Base-by-base conservation (phyloP, 225 moss, liverwort and hornwort genomes). In the Anthoceros angustus region DNA sequence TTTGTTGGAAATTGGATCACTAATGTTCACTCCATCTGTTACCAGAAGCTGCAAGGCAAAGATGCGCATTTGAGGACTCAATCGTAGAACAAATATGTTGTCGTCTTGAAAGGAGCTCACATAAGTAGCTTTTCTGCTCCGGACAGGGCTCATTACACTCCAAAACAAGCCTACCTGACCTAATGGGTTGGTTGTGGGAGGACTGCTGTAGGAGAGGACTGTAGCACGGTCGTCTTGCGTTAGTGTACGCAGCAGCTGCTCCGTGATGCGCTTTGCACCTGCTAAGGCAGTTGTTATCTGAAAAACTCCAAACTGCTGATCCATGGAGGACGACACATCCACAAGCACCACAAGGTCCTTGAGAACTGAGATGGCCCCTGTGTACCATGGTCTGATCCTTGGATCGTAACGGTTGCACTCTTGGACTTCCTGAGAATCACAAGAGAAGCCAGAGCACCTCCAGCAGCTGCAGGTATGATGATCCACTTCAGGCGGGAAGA, bases 321-420 rank as follows among this genome's bases (percentile, higher is more conserved):
- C 32, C 78, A 78, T 78, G 7, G 72, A 42, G n/a, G 21, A 45
- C 7, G 69, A 69, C 4, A 63, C n/a, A 62, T 78, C 78, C 10
- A 78, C 63, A 11, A 78, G 74, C 39, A 75, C 69, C 4, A 78
- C 74, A 50, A 78, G 20, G 42, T 75, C 69, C 67, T 78, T 78
- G 9, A 42, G 7, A 16, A 75, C 78, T 42, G 72, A 74, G 12
- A 72, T 72, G 41, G 78, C 72, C 18, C 78, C 78, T 23, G 32
- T 41, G 43, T 68, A 79, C 79, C 80, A 80, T 0, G 80, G 76
- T 61, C 80, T 68, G 24, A 62, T 43, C 49, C 80, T 64, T 42
- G 80, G 80, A 73, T 80, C 80, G 42, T 25, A 76, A 11, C 8
- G n/a, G 62, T 7, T 24, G 68, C 76, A 79, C 9, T 64, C 41